These are phyloP conservation scores for Apophysomyces sp. DNA, from an alignment of 371 early-diverging fungal species.

Conservation along the genomic window DNA sequence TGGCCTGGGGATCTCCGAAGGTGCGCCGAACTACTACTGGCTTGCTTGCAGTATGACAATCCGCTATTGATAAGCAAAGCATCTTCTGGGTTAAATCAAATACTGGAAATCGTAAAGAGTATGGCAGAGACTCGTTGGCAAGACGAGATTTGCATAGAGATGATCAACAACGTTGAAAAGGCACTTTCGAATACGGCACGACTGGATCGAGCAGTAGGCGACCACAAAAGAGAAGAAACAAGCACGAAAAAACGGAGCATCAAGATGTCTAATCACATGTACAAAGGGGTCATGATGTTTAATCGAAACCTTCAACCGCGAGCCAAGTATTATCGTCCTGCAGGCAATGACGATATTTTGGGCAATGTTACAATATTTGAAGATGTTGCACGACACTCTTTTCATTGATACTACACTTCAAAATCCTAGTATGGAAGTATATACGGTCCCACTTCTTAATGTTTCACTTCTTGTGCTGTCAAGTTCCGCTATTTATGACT, in stretches of 20 bases:
- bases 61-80: constrained; percentile 8
- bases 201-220: neutral
- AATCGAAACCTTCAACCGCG: constrained; percentile 21
- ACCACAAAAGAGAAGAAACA: neutral
- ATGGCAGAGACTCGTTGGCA: constrained; percentile 30
- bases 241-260: constrained; percentile 7
- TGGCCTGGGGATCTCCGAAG: constrained; percentile 28
- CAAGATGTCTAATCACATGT: constrained; percentile 22
- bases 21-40: constrained; percentile 16
- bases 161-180: constrained; percentile 15
- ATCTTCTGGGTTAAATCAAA: constrained; percentile 19
- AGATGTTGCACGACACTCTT: constrained; percentile 1
- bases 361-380: constrained; percentile 16
- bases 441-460: neutral
- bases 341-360: constrained; percentile 5
- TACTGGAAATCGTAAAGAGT: constrained; percentile 14
- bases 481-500: too few relatives aligned
- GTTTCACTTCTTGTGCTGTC: neutral
- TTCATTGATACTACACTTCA: neutral
- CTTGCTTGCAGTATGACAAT: constrained; percentile 16
- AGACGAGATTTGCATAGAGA: constrained; percentile 22
- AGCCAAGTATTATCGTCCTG: constrained; percentile 19
- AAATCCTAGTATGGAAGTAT: neutral
- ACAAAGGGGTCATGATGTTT: constrained; percentile 28
- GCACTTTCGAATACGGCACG: neutral